Percentiles rank a stretch among this genome's conserved stretches.
phyloP scores from a whole-genome alignment of 805 yeast genomes.

The Sugiyamaella chiloensis region DNA sequence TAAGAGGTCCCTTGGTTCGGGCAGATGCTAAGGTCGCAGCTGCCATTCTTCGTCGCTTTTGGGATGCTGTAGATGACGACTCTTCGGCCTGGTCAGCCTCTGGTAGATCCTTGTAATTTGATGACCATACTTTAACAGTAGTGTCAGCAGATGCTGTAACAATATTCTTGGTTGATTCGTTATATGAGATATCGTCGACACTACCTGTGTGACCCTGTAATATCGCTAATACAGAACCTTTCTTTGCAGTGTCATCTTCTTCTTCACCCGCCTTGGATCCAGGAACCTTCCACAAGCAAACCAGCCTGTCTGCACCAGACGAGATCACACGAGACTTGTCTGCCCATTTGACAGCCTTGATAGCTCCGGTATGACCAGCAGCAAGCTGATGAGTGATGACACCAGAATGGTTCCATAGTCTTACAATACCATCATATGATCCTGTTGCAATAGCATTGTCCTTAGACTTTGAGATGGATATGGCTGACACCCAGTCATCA shows the following conservation, averaged over 20 bases:
- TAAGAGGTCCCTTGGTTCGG: conserved; percentile 77
- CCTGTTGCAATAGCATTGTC: conserved; percentile 73
- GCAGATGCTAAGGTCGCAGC: conserved; percentile 63
- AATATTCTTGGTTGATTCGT: conserved; percentile 53
- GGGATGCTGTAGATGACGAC: conserved; percentile 66
- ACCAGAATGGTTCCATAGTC: conserved; percentile 84
- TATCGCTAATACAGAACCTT: conserved; percentile 67
- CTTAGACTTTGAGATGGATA: conserved; percentile 44
- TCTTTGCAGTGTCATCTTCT: conserved; percentile 38
- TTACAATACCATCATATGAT: conserved; percentile 89
- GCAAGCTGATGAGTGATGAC: conserved; percentile 71
- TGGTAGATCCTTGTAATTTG: conserved; percentile 79
- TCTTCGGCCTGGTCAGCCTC: conserved; percentile 44
- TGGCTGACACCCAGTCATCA: conserved; percentile 93
- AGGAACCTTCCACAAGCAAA: conserved; percentile 81
- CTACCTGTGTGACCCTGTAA: conserved; percentile 88
- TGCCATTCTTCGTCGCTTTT: conserved; percentile 82
- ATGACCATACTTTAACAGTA: conserved; percentile 83
- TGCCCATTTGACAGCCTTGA: conserved; percentile 78
- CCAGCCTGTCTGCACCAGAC: conserved; percentile 84
- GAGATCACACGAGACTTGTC: conserved; percentile 72
- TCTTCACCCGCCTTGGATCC: conserved; percentile 30
- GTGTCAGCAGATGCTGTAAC: conserved; percentile 84
- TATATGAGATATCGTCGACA: conserved; percentile 71
- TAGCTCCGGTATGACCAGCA: conserved; percentile 80